Evolutionary conservation across 176 grass and related monocot species (phyloP), one percentile per base, ranked within the genome.

Genomic region (Musa schizocarpa): DNA sequence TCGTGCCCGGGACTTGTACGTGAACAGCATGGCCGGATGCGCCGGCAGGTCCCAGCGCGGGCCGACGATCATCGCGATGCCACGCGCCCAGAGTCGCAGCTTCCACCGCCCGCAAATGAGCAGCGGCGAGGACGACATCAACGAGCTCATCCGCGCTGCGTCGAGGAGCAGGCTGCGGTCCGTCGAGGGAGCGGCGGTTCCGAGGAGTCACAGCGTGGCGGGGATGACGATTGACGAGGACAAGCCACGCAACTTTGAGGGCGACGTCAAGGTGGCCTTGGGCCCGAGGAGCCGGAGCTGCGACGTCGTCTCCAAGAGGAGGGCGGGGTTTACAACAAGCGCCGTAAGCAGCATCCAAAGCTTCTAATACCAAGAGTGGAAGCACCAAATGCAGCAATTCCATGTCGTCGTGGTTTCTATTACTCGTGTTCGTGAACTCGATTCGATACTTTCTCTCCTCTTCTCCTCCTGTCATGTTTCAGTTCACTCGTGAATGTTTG

Each of bases 221-320:
- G 79, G 83, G 84, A 79, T 25, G 58, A 71, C 77, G 52, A 90
- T 90, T 69, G 53, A 76, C 14, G 88, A 90, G 81, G 84, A 86
- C 71, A 65, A 21, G 59, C 58, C 88, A 24, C 86, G 78, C 81
- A 81, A 81, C 58, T 86, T 90, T 70, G 84, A 29, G 1, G 80
- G 62, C 55, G 80, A 13, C 53, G 69, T 52, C 24, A 48, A 71
- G 67, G 1, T 7, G 1, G 63, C 72, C 51, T 49, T 74, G 56
- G 21, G 65, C 69, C 49, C 48, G 49, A 76, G 26, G 65, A 72
- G 80, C 55, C 61, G 79, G 17, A 61, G 78, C 61, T 68, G 26
- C 49, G 69, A 8, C 16, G 34, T 51, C 24, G 13, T 69, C 27
- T 13, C 43, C 17, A 70, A 50, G 11, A 49, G 29, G 67, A 70